Percentiles rank a stretch among this genome's conserved stretches.
These are phyloP conservation scores for Neofusicoccum ribis DNA, from an alignment of 2,329 filamentous ascomycete species.

Conservation along the genomic window DNA sequence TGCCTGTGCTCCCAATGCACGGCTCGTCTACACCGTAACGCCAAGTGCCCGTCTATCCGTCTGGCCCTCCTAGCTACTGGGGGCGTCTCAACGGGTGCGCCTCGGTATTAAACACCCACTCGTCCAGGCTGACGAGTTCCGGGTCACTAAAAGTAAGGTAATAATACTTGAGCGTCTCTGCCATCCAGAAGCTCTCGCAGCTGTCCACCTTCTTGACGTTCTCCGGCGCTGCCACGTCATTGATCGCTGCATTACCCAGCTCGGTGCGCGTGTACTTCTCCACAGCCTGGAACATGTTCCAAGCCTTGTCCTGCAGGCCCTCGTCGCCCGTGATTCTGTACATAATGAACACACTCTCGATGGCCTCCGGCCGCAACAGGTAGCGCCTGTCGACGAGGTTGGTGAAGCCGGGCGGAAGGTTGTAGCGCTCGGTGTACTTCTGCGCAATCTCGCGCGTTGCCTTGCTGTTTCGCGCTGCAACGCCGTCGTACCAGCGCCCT, in stretches of 20 bases:
- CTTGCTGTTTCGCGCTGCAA: slow-evolving; percentile 24
- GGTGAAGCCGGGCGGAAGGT: slow-evolving; percentile 35
- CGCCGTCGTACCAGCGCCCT: slow-evolving; percentile 44
- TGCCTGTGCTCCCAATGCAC: too few species aligned
- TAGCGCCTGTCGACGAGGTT: slow-evolving; percentile 32
- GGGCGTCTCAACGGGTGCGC: slow-evolving; percentile 53
- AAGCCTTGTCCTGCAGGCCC: slow-evolving; percentile 73
- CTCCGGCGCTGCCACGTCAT: slow-evolving; percentile 55
- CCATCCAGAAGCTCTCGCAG: slow-evolving; percentile 78
- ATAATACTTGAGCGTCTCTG: slow-evolving; percentile 91
- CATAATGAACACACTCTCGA: slow-evolving; percentile 83
- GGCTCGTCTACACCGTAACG: background rate
- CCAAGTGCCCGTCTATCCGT: background rate
- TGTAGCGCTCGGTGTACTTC: slow-evolving; percentile 34
- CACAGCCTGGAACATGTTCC: slow-evolving; percentile 78
- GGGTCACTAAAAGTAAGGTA: slow-evolving; percentile 77
- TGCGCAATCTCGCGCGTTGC: slow-evolving; percentile 32
- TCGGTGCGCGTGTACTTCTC: slow-evolving; percentile 63
- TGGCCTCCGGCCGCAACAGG: slow-evolving; percentile 47
- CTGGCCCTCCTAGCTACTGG: background rate
- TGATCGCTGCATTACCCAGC: slow-evolving; percentile 63
- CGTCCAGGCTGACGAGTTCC: slow-evolving; percentile 64
- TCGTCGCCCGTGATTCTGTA: slow-evolving; percentile 79
- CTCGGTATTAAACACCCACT: slow-evolving; percentile 64
- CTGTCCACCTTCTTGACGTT: slow-evolving; percentile 25